These are phyloP conservation scores for Paspalum vaginatum DNA, from an alignment of 176 grass and related monocot species.

Conservation along the genomic window DNA sequence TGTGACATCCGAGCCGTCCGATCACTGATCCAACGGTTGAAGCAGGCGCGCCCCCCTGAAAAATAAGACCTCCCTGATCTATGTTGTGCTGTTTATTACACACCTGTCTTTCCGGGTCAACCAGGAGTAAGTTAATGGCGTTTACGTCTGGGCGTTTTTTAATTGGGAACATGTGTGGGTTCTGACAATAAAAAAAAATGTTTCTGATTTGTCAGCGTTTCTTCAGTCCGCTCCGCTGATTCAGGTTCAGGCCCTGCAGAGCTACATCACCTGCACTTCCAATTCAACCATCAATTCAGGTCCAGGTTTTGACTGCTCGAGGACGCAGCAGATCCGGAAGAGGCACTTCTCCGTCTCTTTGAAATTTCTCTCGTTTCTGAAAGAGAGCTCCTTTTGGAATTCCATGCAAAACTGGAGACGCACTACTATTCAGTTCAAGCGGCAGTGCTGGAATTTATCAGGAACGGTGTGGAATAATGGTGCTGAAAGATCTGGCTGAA, in stretches of 20 bases:
- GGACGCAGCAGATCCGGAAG: no score
- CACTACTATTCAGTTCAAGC: neutral
- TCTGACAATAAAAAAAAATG: neutral
- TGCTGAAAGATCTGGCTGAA: neutral
- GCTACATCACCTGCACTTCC: neutral
- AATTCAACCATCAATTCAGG: neutral
- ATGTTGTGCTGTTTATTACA: neutral
- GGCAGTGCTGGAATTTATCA: neutral
- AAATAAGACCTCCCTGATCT: slow-evolving; percentile 16
- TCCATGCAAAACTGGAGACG: neutral
- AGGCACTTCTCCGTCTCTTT: neutral
- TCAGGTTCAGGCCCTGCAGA: neutral
- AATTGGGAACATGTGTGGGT: neutral
- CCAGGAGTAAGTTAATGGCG: neutral
- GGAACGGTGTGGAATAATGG: no score
- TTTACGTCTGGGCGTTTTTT: neutral
- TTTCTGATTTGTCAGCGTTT: neutral
- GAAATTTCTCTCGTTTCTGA: neutral
- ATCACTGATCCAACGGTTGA: neutral
- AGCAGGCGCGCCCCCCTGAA: neutral
- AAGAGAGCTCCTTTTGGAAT: no score
- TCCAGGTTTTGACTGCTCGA: neutral
- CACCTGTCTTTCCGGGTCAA: slow-evolving; percentile 23
- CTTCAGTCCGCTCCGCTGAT: neutral
- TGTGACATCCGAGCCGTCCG: neutral